Percentiles rank a stretch among this genome's conserved stretches.
These are phyloP conservation scores for Ascochyta rabiei DNA, from an alignment of 2,329 filamentous ascomycete genomes.

Conservation along the genomic window DNA sequence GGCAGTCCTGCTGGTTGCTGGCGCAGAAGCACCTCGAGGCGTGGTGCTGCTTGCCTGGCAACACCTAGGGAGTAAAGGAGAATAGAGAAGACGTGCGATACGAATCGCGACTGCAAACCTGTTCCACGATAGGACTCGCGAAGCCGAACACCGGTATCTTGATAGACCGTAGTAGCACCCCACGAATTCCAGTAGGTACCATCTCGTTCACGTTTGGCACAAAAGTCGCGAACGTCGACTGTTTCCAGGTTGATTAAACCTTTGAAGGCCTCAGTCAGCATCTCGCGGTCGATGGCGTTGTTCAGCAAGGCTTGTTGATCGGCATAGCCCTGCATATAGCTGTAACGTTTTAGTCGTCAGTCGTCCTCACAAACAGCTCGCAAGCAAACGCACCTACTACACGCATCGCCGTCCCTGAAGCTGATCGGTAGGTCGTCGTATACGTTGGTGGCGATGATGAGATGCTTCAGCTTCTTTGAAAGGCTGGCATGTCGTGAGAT, in stretches of 20 bases:
- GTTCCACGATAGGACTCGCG: constrained; percentile 12
- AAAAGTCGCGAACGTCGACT: constrained; percentile 66
- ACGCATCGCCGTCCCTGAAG: constrained; percentile 21
- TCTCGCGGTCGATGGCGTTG: constrained; percentile 57
- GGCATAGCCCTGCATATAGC: constrained; percentile 28
- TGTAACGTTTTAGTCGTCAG: neutral
- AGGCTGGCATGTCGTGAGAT: constrained; percentile 50
- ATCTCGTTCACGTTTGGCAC: constrained; percentile 61
- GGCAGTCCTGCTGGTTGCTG: constrained; percentile 43
- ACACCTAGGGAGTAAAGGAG: constrained; percentile 31
- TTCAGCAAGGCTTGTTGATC: constrained; percentile 37
- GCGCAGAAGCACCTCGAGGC: constrained; percentile 57
- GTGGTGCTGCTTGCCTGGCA: constrained; percentile 46
- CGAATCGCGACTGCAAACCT: constrained; percentile 15
- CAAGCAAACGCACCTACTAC: constrained; percentile 2
- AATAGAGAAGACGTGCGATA: constrained; percentile 24
- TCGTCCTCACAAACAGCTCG: too few relatives aligned
- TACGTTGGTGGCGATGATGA: constrained; percentile 58
- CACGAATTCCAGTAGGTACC: constrained; percentile 61
- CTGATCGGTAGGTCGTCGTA: constrained; percentile 24
- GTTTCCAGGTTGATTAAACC: constrained; percentile 62
- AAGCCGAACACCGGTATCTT: constrained; percentile 44
- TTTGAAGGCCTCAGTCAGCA: constrained; percentile 63
- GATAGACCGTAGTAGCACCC: constrained; percentile 52
- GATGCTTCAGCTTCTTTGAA: constrained; percentile 51